Evolutionary conservation across 371 early-diverging fungal species (phyloP).

Genomic region (Dichotomocladium elegans): DNA sequence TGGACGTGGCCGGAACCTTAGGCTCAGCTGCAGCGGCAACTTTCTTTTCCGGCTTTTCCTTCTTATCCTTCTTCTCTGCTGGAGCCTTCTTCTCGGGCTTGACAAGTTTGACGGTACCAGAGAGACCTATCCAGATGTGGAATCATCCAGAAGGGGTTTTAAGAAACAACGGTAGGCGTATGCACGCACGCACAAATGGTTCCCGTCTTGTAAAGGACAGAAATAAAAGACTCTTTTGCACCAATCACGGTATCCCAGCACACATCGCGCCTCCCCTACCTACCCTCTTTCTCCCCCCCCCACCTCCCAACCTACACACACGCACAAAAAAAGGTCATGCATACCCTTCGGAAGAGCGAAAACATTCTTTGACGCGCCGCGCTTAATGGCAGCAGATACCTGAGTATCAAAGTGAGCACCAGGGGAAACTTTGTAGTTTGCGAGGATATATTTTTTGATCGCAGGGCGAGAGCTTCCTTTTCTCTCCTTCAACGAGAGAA

Average conservation of each 20-base stretch:
- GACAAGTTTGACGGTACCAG: conserved; percentile 70
- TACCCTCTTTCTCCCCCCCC: not conserved
- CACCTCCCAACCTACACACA: not conserved
- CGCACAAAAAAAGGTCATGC: not conserved
- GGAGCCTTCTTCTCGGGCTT: conserved; percentile 48
- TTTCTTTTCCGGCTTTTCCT: conserved; percentile 7
- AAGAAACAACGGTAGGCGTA: not conserved
- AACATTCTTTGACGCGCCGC: conserved; percentile 64
- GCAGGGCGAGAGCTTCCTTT: conserved; percentile 77
- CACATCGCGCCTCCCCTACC: not conserved
- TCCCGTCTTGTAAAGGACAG: conserved; percentile 1
- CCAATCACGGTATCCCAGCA: conserved; percentile 1
- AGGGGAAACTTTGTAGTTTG: conserved; percentile 62
- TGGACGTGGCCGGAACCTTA: conserved; percentile 29
- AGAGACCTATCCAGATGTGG: conserved; percentile 31
- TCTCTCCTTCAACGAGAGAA: conserved; percentile 70
- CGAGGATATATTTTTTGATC: conserved; percentile 80
- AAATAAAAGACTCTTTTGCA: not conserved
- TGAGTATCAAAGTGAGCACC: conserved; percentile 57
- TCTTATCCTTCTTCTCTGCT: conserved; percentile 24
- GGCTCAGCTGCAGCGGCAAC: conserved; percentile 16
- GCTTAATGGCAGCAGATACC: conserved; percentile 73
- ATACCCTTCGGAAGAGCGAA: conserved; percentile 73
- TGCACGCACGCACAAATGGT: not conserved
- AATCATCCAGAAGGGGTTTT: no score